Conservation (phyloP, 2,329 filamentous ascomycete species). For the Apiospora marii region DNA sequence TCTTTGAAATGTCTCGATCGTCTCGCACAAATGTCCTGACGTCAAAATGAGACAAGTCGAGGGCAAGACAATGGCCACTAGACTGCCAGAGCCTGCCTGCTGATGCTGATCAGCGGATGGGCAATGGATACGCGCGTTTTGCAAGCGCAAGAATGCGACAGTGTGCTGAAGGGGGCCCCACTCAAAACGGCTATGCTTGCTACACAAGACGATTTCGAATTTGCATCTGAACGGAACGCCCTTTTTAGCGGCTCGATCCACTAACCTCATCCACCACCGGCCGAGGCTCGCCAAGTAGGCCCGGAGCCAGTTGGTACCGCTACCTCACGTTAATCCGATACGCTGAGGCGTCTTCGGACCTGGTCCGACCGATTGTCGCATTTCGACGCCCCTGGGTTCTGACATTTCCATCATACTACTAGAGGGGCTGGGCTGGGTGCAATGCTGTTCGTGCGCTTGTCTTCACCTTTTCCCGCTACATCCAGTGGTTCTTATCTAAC, state of each 20-base stretch:
- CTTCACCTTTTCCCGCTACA: neutral
- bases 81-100: neutral
- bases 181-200: conserved; percentile 15
- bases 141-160: neutral
- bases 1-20: neutral
- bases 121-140: neutral
- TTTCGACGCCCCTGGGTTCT: neutral
- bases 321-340: neutral
- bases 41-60: conserved; percentile 1
- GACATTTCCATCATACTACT: neutral
- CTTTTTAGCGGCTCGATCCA: neutral
- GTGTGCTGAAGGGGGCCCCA: neutral
- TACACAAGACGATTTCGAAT: neutral
- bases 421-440: neutral
- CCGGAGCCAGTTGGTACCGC: neutral
- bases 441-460: neutral
- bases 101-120: neutral
- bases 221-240: neutral
- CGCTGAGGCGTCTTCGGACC: neutral
- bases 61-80: neutral
- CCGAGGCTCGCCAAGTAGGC: neutral
- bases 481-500: neutral
- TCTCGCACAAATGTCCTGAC: neutral
- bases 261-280: neutral
- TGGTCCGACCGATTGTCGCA: neutral